Conservation (phyloP, 768 basidiomycete genomes). For the Lanmaoa rubissima region DNA sequence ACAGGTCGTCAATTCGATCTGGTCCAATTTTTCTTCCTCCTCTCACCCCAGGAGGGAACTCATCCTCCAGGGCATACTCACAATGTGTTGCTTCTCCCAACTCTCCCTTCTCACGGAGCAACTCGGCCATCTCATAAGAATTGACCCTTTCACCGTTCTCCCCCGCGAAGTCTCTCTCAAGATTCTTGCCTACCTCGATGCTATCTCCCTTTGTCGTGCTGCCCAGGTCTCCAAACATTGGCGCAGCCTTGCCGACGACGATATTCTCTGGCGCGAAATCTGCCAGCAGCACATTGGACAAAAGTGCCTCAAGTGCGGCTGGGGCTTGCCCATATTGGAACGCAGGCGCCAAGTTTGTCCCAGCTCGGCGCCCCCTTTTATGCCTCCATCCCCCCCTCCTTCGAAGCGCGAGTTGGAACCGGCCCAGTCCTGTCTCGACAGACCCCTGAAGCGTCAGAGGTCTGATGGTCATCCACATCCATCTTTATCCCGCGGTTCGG, state of each 20-base stretch:
- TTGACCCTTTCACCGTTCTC: slow-evolving; percentile 90
- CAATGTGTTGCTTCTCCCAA: slow-evolving; percentile 99
- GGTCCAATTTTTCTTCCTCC: slow-evolving; percentile 96
- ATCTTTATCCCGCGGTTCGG: slow-evolving; percentile 14
- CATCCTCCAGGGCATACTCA: slow-evolving; percentile 94
- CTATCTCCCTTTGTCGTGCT: slow-evolving; percentile 88
- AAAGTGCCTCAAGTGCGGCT: slow-evolving; percentile 95
- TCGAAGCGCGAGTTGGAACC: slow-evolving; percentile 43
- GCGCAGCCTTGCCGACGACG: slow-evolving; percentile 90
- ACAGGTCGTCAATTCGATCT: slow-evolving; percentile 84
- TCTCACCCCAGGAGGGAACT: slow-evolving; percentile 87
- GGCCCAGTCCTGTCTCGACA: slow-evolving; percentile 23
- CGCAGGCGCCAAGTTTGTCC: slow-evolving; percentile 53
- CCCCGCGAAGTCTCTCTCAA: slow-evolving; percentile 89
- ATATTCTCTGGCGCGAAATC: slow-evolving; percentile 92
- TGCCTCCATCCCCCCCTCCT: slow-evolving; percentile 27
- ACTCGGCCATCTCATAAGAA: slow-evolving; percentile 86
- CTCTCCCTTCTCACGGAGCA: slow-evolving; percentile 94
- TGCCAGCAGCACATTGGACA: slow-evolving; percentile 98
- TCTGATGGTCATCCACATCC: slow-evolving; percentile 1
- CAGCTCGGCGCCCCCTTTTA: slow-evolving; percentile 39
- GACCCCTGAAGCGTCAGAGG: slow-evolving; percentile 54
- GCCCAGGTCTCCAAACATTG: slow-evolving; percentile 87
- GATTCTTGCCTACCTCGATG: slow-evolving; percentile 86
- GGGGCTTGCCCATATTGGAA: slow-evolving; percentile 92